Evolutionary conservation across 73 alveolate genomes (phyloP), one percentile per base, ranked within the genome.

Genomic region (Stentor roeselii): DNA sequence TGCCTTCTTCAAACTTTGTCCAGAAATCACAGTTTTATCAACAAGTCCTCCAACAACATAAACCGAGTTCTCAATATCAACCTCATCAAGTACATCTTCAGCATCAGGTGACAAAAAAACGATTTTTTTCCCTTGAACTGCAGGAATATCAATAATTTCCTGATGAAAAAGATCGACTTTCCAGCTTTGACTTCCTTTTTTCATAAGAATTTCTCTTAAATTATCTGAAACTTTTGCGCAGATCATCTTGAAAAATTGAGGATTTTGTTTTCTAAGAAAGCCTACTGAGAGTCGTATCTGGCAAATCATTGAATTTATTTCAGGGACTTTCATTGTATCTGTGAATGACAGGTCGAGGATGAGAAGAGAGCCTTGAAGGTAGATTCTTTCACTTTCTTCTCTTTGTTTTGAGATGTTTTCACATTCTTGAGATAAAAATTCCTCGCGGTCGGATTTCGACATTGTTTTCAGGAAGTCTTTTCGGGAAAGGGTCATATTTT

Each of bases 21-120:
- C 14, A 2, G n/a, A 36, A 36, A 36, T 76, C 0, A 15, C 78
- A 2, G 84, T 76, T 39, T 40, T 0, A 76, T 76, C 84, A 27
- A 76, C 84, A 76, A 76, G 30, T 27, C 84, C 84, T 39, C 84
- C 84, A 21, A 76, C 39, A 21, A 76, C 74, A 2, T 39, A 76
- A 1, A 39, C 34, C 6, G 60, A 39, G 39, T 76, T 41, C 39
- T 41, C 60, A n/a, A 39, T 14, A 39, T 39, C 74, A 21, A 39
- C 76, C 1, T 76, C 84, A 39, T 14, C 6, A 36, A 76, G 39
- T 21, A 40, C 21, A 39, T 76, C 84, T 76, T 15, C 78, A 39
- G 84, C 84, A 35, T 76, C 84, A 76, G 84, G 84, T 39, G 84
- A 76, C 67, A 76, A 21, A 34, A 76, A 36, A 76, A 37, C n/a